Evolutionary conservation across 2,329 filamentous ascomycete genomes (phyloP), one percentile per base, ranked within the genome.

Genomic region (Ophiocordyceps unilateralis): DNA sequence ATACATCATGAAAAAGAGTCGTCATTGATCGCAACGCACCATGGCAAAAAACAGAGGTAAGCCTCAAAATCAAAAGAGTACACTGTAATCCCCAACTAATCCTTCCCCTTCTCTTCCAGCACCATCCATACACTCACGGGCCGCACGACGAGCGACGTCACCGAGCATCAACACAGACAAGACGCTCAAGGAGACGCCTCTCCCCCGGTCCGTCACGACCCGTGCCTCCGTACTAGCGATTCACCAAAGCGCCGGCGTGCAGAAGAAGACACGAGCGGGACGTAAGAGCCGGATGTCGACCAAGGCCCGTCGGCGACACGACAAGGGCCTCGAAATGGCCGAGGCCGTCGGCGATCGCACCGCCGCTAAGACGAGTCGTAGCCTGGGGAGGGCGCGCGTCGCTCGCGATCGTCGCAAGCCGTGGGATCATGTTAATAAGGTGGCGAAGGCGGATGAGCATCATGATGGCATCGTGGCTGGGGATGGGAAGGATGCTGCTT

Each of bases 131-230:
- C 81, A 80, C 64, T 88, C 83, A 43, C 80, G 83, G 49, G 81
- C 81, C 45, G 81, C 81, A 36, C 75, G 82, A 55, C 77, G 83
- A 49, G 82, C 78, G 40, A 75, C 76, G 15, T 82, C 80, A 4
- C 79, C 81, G 22, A 69, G 76, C 53, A 78, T 84, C 59, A 64
- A 83, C 61, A 73, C 74, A 38, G 79, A 84, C 67, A 83, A 83
- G 61, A 81, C 78, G 7, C 67, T 83, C 20, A 81, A 81, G 55
- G 64, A 74, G 32, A 60, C 72, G 45, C 64, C 69, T 46, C 65
- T 69, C 11, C 73, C 76, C 2, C 20, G 48, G 51, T 23, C 36
- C 65, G 46, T 6, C 17, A 15, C 5, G 19, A 10, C 7, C 5
- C 72, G 77, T 5, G 75, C 78, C 23, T 78, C 82, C n/a, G 69